These are phyloP conservation scores for Heteromeles arbutifolia DNA, from an alignment of 306 rosid genomes.

Conservation along the genomic window DNA sequence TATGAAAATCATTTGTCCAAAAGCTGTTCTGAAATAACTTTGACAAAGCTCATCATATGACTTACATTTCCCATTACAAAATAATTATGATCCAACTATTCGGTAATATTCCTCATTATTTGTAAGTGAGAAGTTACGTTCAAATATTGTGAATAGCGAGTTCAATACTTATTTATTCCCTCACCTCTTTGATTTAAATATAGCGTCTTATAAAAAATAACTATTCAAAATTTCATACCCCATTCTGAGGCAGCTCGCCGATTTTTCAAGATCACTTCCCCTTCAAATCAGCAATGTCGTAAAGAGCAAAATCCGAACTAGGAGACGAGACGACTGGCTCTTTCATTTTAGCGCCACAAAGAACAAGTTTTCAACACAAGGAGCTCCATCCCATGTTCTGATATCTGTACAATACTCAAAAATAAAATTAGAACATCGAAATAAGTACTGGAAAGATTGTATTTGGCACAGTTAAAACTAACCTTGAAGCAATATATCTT, in stretches of 20 bases:
- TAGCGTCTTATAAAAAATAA: too few relatives aligned
- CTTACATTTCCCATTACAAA: background rate
- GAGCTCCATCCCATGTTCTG: constrained; percentile 23
- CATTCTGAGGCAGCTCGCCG: background rate
- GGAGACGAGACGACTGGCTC: constrained; percentile 16
- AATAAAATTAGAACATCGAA: background rate
- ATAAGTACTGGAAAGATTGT: background rate
- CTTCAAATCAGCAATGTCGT: background rate
- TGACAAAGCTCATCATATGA: background rate
- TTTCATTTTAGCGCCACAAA: constrained; percentile 29
- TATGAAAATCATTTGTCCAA: background rate
- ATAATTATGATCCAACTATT: background rate
- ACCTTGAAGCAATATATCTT: constrained; percentile 42
- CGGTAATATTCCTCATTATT: accelerated
- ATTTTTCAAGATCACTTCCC: background rate
- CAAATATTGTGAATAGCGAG: too few relatives aligned
- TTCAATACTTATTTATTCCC: too few relatives aligned
- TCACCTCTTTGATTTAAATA: too few relatives aligned
- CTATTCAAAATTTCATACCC: background rate
- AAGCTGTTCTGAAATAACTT: background rate
- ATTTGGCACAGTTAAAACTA: background rate
- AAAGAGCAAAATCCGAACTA: background rate
- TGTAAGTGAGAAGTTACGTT: too few relatives aligned
- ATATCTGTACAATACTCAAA: constrained; percentile 19
- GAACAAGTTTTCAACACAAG: constrained; percentile 26